Percentiles rank a stretch among this genome's conserved stretches.
Evolutionary conservation across 192 early-diverging fungal genomes (phyloP).

Genomic region (Backusella tuberculispora): DNA sequence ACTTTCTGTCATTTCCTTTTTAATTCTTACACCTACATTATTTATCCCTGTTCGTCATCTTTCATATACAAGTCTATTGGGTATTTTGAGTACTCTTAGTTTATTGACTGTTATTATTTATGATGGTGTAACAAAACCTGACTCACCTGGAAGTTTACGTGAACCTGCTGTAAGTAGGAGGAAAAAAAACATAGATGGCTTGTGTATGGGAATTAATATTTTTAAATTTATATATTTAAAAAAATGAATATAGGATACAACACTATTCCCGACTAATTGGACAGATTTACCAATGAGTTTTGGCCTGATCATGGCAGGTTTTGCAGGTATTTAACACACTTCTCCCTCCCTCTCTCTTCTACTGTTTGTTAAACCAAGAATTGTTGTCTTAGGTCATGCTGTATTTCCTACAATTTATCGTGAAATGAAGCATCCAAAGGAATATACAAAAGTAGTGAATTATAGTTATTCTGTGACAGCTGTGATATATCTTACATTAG

Average conservation of each 20-base stretch:
- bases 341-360: not conserved
- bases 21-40: slow-evolving; percentile 56
- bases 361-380: not conserved
- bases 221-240: not conserved
- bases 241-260: slow-evolving; percentile 43
- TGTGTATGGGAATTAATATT: not conserved
- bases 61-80: slow-evolving; percentile 60
- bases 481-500: slow-evolving; percentile 60
- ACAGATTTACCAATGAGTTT: slow-evolving; percentile 50
- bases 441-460: slow-evolving; percentile 57
- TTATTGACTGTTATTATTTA: slow-evolving; percentile 59
- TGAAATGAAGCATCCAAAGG: slow-evolving; percentile 64
- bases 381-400: slow-evolving; percentile 50
- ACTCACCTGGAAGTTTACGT: slow-evolving; percentile 60
- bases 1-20: slow-evolving; percentile 54
- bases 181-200: not conserved
- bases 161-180: slow-evolving; percentile 46
- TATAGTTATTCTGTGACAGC: slow-evolving; percentile 54
- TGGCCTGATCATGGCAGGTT: slow-evolving; percentile 62
- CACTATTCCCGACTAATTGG: slow-evolving; percentile 51
- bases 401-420: slow-evolving; percentile 72
- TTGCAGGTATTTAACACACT: slow-evolving; percentile 41
- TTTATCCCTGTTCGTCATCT: slow-evolving; percentile 52
- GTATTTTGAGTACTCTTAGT: slow-evolving; percentile 57
- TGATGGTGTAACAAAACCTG: slow-evolving; percentile 57